These are phyloP conservation scores for Aspergillus costaricaensis DNA, from an alignment of 2,329 filamentous ascomycete species.

Conservation along the genomic window DNA sequence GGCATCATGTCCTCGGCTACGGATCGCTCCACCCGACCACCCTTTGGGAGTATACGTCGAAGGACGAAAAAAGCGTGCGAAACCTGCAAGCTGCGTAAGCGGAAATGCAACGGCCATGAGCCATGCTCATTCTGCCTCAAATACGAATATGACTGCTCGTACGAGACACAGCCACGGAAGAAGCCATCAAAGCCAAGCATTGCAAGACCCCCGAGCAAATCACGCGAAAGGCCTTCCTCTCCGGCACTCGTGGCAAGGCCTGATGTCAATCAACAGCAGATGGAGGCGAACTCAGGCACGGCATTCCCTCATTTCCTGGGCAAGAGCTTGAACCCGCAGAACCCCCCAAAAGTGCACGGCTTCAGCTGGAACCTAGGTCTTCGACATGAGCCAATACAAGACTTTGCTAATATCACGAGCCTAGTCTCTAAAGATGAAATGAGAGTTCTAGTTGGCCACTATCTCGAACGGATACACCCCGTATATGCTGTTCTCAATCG, in stretches of 20 bases:
- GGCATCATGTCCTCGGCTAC: neutral
- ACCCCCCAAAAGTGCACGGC: slow-evolving; percentile 42
- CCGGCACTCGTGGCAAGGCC: neutral
- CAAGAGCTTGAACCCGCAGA: slow-evolving; percentile 54
- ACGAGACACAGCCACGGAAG: neutral
- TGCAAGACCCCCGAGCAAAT: neutral
- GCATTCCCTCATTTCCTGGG: slow-evolving; percentile 57
- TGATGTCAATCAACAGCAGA: slow-evolving; percentile 15
- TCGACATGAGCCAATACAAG: neutral
- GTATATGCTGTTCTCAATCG: slow-evolving; percentile 53
- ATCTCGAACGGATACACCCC: slow-evolving; percentile 55
- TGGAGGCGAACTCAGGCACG: slow-evolving; percentile 59
- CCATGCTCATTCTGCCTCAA: slow-evolving; percentile 9
- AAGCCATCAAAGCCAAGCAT: neutral
- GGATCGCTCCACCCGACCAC: neutral
- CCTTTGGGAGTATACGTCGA: neutral
- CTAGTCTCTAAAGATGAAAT: slow-evolving; percentile 42
- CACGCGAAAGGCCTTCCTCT: neutral
- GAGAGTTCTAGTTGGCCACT: slow-evolving; percentile 46
- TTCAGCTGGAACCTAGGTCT: neutral
- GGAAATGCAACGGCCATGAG: slow-evolving; percentile 16
- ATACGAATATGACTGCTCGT: slow-evolving; percentile 14
- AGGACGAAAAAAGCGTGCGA: slow-evolving; percentile 12
- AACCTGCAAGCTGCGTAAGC: slow-evolving; percentile 11
- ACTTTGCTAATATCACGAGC: neutral